Conservation (phyloP, 2,329 filamentous ascomycete genomes). For the Orbilia oligospora region DNA sequence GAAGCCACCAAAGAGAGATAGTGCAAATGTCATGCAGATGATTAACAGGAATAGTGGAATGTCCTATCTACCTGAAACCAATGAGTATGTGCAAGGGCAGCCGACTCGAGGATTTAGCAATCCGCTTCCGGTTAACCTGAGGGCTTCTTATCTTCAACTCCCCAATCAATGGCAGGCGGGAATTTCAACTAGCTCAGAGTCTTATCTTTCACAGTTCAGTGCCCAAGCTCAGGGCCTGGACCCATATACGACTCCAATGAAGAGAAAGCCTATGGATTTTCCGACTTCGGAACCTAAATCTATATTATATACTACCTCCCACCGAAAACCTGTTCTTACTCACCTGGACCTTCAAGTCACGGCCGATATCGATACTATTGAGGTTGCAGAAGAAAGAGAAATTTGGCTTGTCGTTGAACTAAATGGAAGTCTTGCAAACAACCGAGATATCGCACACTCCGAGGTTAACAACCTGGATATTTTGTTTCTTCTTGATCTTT, state of each 20-base stretch:
- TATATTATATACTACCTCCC: neutral
- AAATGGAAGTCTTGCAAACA: conserved; percentile 46
- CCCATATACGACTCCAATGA: neutral
- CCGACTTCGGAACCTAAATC: conserved; percentile 1
- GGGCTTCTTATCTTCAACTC: neutral
- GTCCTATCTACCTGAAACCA: conserved; percentile 28
- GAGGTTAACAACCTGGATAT: conserved; percentile 28
- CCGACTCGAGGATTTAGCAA: conserved; percentile 19
- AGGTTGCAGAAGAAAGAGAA: conserved; percentile 30
- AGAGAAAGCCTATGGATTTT: neutral
- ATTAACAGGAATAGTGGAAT: conserved; percentile 20
- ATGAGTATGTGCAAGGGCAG: conserved; percentile 12
- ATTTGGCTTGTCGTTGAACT: conserved; percentile 51
- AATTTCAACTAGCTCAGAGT: neutral
- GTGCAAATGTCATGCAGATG: conserved; percentile 22
- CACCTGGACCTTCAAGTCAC: conserved; percentile 39
- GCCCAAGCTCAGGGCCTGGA: neutral
- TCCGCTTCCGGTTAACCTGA: conserved; percentile 16
- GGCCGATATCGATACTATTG: conserved; percentile 37
- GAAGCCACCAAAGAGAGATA: conserved; percentile 31
- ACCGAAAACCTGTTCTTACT: conserved; percentile 39
- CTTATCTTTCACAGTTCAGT: neutral
- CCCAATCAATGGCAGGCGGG: conserved; percentile 20
- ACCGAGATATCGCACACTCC: conserved; percentile 29
- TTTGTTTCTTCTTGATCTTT: conserved; percentile 51